These are phyloP conservation scores for Fusarium sp. DNA, from an alignment of 2,329 filamentous ascomycete species.

Conservation along the genomic window DNA sequence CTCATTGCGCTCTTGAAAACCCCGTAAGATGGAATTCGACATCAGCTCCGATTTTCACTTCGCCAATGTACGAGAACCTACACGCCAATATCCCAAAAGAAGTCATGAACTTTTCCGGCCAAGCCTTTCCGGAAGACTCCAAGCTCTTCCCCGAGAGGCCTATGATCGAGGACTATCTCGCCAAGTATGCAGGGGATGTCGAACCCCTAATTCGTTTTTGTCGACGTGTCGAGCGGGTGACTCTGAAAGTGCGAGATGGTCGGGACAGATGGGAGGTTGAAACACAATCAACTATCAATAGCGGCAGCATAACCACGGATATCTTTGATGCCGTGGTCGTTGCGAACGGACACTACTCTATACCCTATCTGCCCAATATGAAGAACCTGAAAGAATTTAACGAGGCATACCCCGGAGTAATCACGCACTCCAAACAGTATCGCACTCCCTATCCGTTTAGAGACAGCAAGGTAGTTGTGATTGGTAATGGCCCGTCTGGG, in stretches of 20 bases:
- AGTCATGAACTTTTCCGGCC: conserved; percentile 83
- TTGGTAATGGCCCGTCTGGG: conserved; percentile 87
- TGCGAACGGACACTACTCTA: conserved; percentile 78
- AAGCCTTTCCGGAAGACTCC: conserved; percentile 68
- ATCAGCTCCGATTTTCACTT: conserved; percentile 72
- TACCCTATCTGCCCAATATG: conserved; percentile 73
- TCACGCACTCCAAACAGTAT: conserved; percentile 84
- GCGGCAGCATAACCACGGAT: conserved; percentile 50
- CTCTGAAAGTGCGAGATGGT: conserved; percentile 41
- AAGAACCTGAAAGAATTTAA: conserved; percentile 69
- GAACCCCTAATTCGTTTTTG: conserved; percentile 74
- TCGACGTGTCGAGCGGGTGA: conserved; percentile 72
- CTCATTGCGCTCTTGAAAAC: conserved; percentile 68
- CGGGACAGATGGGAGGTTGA: conserved; percentile 69
- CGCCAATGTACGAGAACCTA: conserved; percentile 82
- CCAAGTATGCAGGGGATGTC: conserved; percentile 75
- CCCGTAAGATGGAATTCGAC: conserved; percentile 61
- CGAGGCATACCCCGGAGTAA: conserved; percentile 63
- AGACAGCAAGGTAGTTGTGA: conserved; percentile 79
- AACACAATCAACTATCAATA: conserved; percentile 60
- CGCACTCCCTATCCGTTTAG: conserved; percentile 70
- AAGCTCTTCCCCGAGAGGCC: conserved; percentile 80
- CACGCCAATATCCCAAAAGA: conserved; percentile 87
- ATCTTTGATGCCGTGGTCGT: conserved; percentile 79
- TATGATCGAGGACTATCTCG: conserved; percentile 77